These are phyloP conservation scores for Cinnamomum chago DNA, from an alignment of 164 flowering plant genomes.

Conservation along the genomic window DNA sequence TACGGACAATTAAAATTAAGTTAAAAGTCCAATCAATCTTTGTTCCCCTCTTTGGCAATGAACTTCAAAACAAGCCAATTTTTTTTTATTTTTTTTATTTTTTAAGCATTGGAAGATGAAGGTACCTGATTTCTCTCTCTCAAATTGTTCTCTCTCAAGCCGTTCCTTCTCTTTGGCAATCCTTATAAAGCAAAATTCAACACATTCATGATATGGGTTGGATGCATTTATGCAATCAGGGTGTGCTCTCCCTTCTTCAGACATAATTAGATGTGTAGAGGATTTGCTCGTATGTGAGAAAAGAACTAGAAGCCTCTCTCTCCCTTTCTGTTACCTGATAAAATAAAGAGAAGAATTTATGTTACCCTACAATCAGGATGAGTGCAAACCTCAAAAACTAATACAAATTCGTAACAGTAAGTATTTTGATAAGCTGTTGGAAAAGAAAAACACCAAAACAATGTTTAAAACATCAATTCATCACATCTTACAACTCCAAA, in stretches of 20 bases:
- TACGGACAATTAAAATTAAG: too few species aligned
- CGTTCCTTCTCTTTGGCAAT: slow-evolving; percentile 62
- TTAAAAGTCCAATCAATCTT: too few species aligned
- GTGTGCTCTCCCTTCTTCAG: slow-evolving; percentile 40
- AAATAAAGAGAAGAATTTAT: neutral
- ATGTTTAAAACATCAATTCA: too few species aligned
- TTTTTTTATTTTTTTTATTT: too few species aligned
- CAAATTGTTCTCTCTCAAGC: slow-evolving; percentile 22
- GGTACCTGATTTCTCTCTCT: neutral
- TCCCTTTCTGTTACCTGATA: neutral
- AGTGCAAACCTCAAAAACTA: too few species aligned
- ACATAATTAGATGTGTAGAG: neutral
- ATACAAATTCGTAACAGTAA: too few species aligned
- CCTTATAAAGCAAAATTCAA: slow-evolving; percentile 62
- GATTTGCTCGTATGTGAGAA: neutral
- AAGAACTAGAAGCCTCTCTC: neutral
- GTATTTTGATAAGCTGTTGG: too few species aligned
- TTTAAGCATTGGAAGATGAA: neutral
- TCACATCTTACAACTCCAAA: too few species aligned
- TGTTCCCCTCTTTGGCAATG: too few species aligned
- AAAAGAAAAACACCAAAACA: too few species aligned
- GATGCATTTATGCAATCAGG: slow-evolving; percentile 81
- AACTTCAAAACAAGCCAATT: too few species aligned
- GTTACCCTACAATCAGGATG: neutral
- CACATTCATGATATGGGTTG: slow-evolving; percentile 82